phyloP scores from a whole-genome alignment of 202 grass and related monocot genomes.

The Saccharum hybrid region DNA sequence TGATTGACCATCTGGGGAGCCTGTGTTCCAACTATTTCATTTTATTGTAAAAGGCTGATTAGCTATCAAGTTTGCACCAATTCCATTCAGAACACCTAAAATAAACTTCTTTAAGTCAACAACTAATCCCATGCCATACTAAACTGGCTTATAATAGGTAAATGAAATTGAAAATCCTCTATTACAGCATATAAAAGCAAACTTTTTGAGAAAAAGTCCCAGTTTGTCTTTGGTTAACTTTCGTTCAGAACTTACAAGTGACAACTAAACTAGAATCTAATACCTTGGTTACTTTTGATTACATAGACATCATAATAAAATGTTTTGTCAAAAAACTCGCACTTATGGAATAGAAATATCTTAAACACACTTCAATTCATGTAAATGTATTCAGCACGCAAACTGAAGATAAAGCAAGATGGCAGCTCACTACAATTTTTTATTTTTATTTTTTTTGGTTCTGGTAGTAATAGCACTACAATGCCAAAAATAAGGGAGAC shows the following conservation, averaged over 20 bases:
- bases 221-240: background rate
- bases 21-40: background rate
- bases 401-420: background rate
- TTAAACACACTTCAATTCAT: background rate
- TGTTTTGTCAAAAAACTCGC: no score
- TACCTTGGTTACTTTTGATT: slow-evolving; percentile 1
- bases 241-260: background rate
- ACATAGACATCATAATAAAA: background rate
- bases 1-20: background rate
- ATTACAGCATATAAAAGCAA: background rate
- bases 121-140: slow-evolving; percentile 4
- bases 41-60: background rate
- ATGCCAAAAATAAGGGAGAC: background rate
- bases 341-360: background rate
- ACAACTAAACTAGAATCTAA: background rate
- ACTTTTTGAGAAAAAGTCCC: background rate
- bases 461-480: background rate
- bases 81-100: background rate
- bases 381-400: background rate
- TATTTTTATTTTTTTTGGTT: background rate
- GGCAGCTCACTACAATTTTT: background rate
- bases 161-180: background rate
- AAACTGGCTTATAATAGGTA: background rate
- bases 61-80: background rate
- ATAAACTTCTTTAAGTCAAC: background rate